A percentile compares a stretch with the other conserved stretches of the same genome.
These are phyloP conservation scores for Cercospora berteroae DNA, from an alignment of 2,329 filamentous ascomycete species.

Conservation along the genomic window DNA sequence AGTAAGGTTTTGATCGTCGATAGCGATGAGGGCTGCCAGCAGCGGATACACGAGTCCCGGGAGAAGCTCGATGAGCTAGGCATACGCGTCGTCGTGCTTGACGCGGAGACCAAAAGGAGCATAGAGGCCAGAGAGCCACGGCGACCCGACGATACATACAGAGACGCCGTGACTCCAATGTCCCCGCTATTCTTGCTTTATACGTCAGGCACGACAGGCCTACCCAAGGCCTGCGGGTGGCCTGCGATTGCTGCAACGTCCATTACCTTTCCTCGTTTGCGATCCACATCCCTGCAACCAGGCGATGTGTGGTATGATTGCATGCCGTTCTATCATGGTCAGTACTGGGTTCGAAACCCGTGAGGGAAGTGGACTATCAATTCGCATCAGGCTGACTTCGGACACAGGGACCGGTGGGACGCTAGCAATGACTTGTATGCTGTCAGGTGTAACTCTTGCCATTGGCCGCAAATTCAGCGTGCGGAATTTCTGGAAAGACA, in stretches of 20 bases:
- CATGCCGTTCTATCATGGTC: conserved; percentile 72
- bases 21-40: conserved; percentile 51
- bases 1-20: conserved; percentile 48
- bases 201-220: conserved; percentile 72
- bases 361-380: not conserved
- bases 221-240: conserved; percentile 69
- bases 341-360: not conserved
- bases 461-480: conserved; percentile 67
- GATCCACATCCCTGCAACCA: conserved; percentile 38
- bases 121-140: conserved; percentile 51
- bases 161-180: conserved; percentile 51
- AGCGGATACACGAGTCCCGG: conserved; percentile 55
- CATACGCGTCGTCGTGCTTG: conserved; percentile 57
- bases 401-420: conserved; percentile 60
- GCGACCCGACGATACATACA: conserved; percentile 56
- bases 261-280: conserved; percentile 40
- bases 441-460: conserved; percentile 58
- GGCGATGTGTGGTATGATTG: conserved; percentile 70
- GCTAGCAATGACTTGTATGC: conserved; percentile 55
- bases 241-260: conserved; percentile 51
- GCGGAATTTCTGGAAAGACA: conserved; percentile 68
- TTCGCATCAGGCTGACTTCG: not conserved
- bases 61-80: conserved; percentile 53
- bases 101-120: conserved; percentile 48
- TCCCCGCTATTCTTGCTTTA: conserved; percentile 67